Conservation (phyloP, 1,284 basidiomycete species). For the Malassezia vespertilionis region DNA sequence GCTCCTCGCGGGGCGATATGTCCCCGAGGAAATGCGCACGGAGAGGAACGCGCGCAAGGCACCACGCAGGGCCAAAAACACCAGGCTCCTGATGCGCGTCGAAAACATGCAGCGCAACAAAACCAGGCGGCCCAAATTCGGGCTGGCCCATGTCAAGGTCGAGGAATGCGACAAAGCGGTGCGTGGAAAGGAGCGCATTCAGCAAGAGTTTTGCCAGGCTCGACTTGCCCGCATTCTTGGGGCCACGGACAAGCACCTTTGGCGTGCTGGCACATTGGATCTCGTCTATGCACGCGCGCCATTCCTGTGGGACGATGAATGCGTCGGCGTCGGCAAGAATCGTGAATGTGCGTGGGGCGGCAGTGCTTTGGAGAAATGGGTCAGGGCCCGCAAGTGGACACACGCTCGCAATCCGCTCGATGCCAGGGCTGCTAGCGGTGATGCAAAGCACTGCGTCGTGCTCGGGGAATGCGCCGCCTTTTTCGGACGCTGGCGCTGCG, state of each 20-base stretch:
- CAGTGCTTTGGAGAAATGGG: neutral
- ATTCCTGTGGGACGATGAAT: conserved; percentile 5
- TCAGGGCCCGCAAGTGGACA: conserved; percentile 12
- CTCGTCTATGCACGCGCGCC: neutral
- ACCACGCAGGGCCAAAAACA: conserved; percentile 33
- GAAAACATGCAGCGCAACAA: conserved; percentile 68
- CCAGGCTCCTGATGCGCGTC: neutral
- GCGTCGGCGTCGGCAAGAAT: conserved; percentile 1
- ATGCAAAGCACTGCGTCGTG: conserved; percentile 1
- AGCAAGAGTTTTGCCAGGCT: conserved; percentile 65
- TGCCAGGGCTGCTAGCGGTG: neutral
- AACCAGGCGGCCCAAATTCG: conserved; percentile 78
- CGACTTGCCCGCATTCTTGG: conserved; percentile 80
- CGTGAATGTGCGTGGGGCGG: no score
- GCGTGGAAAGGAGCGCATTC: conserved; percentile 58
- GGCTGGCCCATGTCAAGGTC: conserved; percentile 89
- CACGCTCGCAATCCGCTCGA: conserved; percentile 12
- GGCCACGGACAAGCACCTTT: conserved; percentile 61
- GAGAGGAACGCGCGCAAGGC: conserved; percentile 55
- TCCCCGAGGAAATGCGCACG: conserved; percentile 75
- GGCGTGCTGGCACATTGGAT: no score
- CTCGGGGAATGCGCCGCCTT: neutral
- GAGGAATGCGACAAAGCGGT: conserved; percentile 64
- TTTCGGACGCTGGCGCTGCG: neutral
- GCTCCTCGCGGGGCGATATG: conserved; percentile 65